Conservation (phyloP, 768 basidiomycete species). For the Jaapia argillacea region DNA sequence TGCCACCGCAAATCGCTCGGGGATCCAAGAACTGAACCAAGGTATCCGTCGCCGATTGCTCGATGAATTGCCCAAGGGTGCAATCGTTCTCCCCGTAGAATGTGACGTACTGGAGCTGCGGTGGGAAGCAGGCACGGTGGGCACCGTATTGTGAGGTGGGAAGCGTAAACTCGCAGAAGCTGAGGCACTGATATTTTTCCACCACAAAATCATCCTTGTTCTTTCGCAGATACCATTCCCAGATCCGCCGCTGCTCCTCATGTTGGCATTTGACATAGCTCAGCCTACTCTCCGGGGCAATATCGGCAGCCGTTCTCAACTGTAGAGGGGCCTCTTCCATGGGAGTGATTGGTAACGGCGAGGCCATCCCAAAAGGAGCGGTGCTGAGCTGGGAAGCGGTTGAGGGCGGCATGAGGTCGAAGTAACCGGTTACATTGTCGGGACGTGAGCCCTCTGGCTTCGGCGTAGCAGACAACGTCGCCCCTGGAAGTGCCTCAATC, state of each 20-base stretch:
- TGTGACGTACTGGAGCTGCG: slow-evolving; percentile 59
- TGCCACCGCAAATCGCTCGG: slow-evolving; percentile 71
- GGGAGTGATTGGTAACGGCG: slow-evolving; percentile 22
- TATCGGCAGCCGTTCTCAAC: slow-evolving; percentile 58
- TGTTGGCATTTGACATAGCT: slow-evolving; percentile 69
- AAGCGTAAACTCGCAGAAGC: slow-evolving; percentile 70
- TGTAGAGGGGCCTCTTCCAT: slow-evolving; percentile 29
- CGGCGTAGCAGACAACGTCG: neutral
- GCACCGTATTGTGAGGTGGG: slow-evolving; percentile 58
- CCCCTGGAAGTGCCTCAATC: slow-evolving; percentile 39
- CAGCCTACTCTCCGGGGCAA: slow-evolving; percentile 63
- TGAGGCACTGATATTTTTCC: slow-evolving; percentile 88
- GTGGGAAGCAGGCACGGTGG: slow-evolving; percentile 71
- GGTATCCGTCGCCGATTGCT: slow-evolving; percentile 62
- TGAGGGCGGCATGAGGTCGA: slow-evolving; percentile 24
- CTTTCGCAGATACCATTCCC: slow-evolving; percentile 92
- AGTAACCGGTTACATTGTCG: slow-evolving; percentile 30
- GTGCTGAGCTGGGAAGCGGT: slow-evolving; percentile 18
- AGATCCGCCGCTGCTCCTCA: slow-evolving; percentile 79
- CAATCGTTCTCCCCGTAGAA: slow-evolving; percentile 92
- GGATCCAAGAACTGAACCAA: slow-evolving; percentile 62
- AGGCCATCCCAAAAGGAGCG: slow-evolving; percentile 20
- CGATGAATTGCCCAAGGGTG: slow-evolving; percentile 90
- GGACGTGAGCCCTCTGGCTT: slow-evolving; percentile 14
- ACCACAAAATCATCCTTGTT: slow-evolving; percentile 82